Evolutionary conservation across 2,329 filamentous ascomycete genomes (phyloP).

Genomic region (Alternaria sp.): DNA sequence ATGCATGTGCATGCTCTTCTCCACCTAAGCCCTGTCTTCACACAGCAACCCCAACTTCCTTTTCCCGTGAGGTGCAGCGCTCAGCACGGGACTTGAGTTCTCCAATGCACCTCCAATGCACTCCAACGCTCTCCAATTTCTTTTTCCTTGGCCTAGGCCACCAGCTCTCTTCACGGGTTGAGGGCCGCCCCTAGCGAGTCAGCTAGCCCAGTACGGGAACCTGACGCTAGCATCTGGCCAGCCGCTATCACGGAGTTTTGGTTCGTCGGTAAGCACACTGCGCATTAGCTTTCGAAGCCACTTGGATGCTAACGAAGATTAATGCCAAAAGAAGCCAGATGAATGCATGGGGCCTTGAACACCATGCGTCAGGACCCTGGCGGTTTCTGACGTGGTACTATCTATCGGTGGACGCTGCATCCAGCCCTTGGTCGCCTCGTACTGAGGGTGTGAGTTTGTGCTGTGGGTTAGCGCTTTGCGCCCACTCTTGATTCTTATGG

Average conservation of each 20-base stretch:
- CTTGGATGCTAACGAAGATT: conserved; percentile 1
- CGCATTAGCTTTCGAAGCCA: conserved; percentile 5
- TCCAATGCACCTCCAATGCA: neutral
- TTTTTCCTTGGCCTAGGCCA: neutral
- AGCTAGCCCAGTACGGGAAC: neutral
- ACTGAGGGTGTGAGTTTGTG: neutral
- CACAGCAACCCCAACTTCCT: neutral
- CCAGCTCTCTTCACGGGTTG: neutral
- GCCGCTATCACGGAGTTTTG: conserved; percentile 6
- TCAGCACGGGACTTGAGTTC: neutral
- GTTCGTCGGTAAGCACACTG: conserved; percentile 3
- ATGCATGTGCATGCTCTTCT: neutral
- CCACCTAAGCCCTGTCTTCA: neutral
- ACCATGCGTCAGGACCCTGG: conserved; percentile 3
- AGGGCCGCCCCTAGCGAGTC: conserved; percentile 1
- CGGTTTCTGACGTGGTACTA: conserved; percentile 1
- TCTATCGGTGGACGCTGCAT: conserved; percentile 3
- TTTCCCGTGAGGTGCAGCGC: neutral
- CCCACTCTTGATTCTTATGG: neutral
- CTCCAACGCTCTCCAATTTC: neutral
- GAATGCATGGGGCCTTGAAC: neutral
- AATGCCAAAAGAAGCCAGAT: neutral
- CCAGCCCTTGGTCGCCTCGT: conserved; percentile 3
- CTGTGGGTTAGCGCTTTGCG: neutral
- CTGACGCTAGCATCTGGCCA: neutral